Percentiles rank a stretch among this genome's conserved stretches.
Evolutionary conservation across 2,329 filamentous ascomycete species (phyloP).

Genomic region (Thelonectria olida): DNA sequence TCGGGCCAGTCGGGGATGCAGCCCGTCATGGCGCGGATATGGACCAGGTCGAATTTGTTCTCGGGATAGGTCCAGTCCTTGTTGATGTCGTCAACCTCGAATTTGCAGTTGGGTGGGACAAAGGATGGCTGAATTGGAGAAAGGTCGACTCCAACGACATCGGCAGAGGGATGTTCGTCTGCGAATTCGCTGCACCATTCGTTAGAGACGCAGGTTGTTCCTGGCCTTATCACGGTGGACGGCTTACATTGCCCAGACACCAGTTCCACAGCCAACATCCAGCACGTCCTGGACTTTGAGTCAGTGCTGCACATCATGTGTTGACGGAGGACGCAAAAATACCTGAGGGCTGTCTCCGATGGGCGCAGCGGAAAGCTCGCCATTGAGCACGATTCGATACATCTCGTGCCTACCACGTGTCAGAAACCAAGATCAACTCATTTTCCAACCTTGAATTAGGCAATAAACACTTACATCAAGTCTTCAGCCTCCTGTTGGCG

Average conservation of each 20-base stretch:
- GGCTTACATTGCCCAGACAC: conserved; percentile 48
- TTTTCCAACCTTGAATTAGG: no score
- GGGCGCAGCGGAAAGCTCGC: conserved; percentile 45
- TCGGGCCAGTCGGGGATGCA: conserved; percentile 61
- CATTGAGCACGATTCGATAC: conserved; percentile 40
- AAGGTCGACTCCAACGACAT: conserved; percentile 63
- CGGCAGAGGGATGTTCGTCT: conserved; percentile 54
- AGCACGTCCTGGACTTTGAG: conserved; percentile 31
- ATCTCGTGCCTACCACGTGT: conserved; percentile 35
- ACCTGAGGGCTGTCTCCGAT: conserved; percentile 41
- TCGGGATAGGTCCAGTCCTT: conserved; percentile 56
- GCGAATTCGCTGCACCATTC: conserved; percentile 35
- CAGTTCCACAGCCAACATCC: conserved; percentile 49
- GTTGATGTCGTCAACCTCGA: conserved; percentile 71
- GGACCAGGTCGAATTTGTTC: conserved; percentile 65
- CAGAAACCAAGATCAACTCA: no score
- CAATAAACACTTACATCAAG: conserved; percentile 26
- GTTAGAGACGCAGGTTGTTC: not conserved
- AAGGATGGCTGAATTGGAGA: conserved; percentile 66
- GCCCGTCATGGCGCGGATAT: conserved; percentile 63
- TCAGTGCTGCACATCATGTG: not conserved
- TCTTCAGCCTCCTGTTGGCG: conserved; percentile 41
- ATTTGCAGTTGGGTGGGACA: conserved; percentile 70
- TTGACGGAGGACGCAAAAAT: not conserved
- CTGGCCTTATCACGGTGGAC: not conserved